Evolutionary conservation across 306 rosid species (phyloP).

Genomic region (peach (Prunus persica)): DNA sequence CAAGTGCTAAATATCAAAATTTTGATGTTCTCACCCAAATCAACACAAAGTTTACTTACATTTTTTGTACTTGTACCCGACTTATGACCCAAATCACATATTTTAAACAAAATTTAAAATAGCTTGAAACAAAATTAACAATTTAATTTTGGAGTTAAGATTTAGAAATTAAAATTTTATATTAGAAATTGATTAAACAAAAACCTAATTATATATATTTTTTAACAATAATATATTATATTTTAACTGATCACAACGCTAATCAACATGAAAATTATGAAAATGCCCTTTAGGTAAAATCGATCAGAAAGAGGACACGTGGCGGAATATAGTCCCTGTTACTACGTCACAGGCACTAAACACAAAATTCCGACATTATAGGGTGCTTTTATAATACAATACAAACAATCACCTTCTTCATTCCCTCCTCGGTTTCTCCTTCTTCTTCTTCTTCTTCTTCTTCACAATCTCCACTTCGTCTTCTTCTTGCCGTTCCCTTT

Average conservation of each 20-base stretch:
- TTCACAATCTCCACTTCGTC: background rate
- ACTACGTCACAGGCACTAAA: conserved; percentile 42
- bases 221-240: too few relatives aligned
- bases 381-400: conserved; percentile 32
- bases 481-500: background rate
- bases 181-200: too few relatives aligned
- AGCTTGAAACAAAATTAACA: too few relatives aligned
- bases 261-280: background rate
- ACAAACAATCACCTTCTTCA: conserved; percentile 2
- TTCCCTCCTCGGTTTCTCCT: conserved; percentile 32
- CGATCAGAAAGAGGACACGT: conserved; percentile 28
- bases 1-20: background rate
- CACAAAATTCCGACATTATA: conserved; percentile 34
- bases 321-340: conserved; percentile 24
- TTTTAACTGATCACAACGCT: too few relatives aligned
- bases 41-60: too few relatives aligned
- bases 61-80: too few relatives aligned
- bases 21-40: too few relatives aligned
- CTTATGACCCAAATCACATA: too few relatives aligned
- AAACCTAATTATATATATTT: too few relatives aligned
- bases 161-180: too few relatives aligned
- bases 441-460: conserved; percentile 8
- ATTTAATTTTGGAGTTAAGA: too few relatives aligned
- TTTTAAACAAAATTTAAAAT: too few relatives aligned
- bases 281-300: conserved; percentile 4